A percentile compares a stretch with the other conserved stretches of the same genome.
These are phyloP conservation scores for Colletotrichum cordylinicola DNA, from an alignment of 2,329 filamentous ascomycete genomes.

Conservation along the genomic window DNA sequence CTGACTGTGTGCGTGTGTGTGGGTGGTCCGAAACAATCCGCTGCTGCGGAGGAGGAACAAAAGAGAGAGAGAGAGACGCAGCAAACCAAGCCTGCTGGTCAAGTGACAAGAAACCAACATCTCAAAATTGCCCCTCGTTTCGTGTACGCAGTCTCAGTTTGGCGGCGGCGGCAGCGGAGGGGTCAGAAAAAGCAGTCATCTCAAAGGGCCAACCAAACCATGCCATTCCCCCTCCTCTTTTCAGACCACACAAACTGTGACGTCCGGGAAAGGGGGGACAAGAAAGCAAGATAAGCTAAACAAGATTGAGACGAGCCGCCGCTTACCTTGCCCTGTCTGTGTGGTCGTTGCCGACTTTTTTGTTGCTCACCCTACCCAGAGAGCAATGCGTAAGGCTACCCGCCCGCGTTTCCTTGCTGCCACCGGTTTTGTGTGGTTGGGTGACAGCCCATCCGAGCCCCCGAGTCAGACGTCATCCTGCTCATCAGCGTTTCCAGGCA, in stretches of 20 bases:
- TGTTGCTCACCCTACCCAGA: not conserved
- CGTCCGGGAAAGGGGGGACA: not conserved
- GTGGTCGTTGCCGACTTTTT: not conserved
- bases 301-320: not conserved
- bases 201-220: not conserved
- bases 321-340: not conserved
- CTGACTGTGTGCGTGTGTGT: not conserved
- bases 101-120: not conserved
- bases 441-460: not conserved
- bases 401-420: not conserved
- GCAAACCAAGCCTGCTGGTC: not conserved
- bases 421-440: not conserved
- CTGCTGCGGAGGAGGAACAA: not conserved
- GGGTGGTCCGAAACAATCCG: not conserved
- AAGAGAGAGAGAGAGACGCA: not conserved
- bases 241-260: not conserved
- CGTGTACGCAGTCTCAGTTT: not conserved
- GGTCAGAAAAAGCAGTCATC: not conserved
- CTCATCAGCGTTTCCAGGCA: not conserved
- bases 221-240: not conserved
- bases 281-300: not conserved
- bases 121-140: not conserved
- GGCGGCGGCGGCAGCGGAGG: not conserved
- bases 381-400: not conserved
- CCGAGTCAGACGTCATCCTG: constrained; percentile 7